Evolutionary conservation across 164 flowering plant genomes (phyloP).

Genomic region (Amborella trichopoda): DNA sequence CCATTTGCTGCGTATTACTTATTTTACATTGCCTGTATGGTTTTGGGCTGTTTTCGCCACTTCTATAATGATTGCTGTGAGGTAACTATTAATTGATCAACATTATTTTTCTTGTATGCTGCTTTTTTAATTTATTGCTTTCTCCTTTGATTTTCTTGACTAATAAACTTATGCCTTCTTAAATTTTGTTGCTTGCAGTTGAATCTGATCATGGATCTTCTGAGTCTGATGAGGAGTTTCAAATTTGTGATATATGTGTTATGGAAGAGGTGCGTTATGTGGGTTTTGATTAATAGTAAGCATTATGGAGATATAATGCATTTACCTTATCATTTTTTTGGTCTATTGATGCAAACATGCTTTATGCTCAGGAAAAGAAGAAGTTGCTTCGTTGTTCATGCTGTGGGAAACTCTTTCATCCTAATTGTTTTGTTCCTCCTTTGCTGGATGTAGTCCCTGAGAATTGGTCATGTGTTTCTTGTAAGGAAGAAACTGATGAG

Average conservation of each 20-base stretch:
- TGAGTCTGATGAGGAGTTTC: conserved; percentile 98
- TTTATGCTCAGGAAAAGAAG: conserved; percentile 59
- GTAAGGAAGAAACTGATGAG: conserved; percentile 89
- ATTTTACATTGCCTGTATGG: no score
- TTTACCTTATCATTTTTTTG: no score
- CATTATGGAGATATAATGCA: no score
- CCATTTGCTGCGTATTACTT: no score
- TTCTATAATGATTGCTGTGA: no score
- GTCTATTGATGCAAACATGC: no score
- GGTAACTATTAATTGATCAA: no score
- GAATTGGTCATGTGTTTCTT: conserved; percentile 82
- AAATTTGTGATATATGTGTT: conserved; percentile 81
- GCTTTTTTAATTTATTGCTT: no score
- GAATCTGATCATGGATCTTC: conserved; percentile 65
- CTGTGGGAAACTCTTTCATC: conserved; percentile 70
- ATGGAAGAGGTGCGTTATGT: conserved; percentile 71
- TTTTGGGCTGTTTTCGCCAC: no score
- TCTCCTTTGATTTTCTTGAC: neutral
- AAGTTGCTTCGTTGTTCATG: conserved; percentile 84
- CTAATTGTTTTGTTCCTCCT: conserved; percentile 71
- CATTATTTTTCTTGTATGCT: no score
- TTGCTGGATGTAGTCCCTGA: conserved; percentile 32
- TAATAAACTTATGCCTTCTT: conserved; percentile 1
- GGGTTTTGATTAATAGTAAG: no score
- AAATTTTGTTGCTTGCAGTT: conserved; percentile 46